phyloP scores from a whole-genome alignment of 2,329 filamentous ascomycete genomes.

The Mycosphaerella sp. region DNA sequence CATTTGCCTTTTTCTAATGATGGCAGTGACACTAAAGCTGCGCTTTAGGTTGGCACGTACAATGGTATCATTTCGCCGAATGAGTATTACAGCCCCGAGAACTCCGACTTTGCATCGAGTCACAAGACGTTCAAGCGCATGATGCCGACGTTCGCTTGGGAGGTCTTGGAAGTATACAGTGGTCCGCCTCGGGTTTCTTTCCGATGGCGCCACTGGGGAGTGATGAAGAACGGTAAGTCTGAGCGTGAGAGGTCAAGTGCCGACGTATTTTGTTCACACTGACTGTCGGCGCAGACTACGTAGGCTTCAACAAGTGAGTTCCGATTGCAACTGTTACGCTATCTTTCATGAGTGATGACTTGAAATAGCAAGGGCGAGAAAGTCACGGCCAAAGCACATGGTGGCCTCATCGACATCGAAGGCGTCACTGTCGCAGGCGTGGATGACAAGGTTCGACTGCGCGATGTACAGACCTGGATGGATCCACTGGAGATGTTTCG shows the following conservation, averaged over 20 bases:
- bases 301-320: constrained; percentile 56
- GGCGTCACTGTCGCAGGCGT: constrained; percentile 58
- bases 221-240: constrained; percentile 48
- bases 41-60: constrained; percentile 54
- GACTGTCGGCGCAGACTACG: constrained; percentile 49
- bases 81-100: constrained; percentile 57
- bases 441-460: constrained; percentile 54
- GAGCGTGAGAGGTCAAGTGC: neutral
- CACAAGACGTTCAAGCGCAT: constrained; percentile 68
- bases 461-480: constrained; percentile 58
- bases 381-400: constrained; percentile 56
- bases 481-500: constrained; percentile 62
- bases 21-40: neutral
- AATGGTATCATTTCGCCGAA: constrained; percentile 60
- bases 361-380: constrained; percentile 54
- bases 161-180: constrained; percentile 62
- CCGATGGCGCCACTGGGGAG: constrained; percentile 63
- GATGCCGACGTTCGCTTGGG: constrained; percentile 69
- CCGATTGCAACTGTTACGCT: neutral
- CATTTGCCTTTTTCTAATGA: neutral
- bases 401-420: constrained; percentile 56
- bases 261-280: neutral
- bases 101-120: constrained; percentile 56
- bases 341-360: constrained; percentile 20
- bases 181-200: constrained; percentile 58